Base-by-base conservation (phyloP, 1,284 basidiomycete species). In the Pseudomicrostroma phylloplanum region DNA sequence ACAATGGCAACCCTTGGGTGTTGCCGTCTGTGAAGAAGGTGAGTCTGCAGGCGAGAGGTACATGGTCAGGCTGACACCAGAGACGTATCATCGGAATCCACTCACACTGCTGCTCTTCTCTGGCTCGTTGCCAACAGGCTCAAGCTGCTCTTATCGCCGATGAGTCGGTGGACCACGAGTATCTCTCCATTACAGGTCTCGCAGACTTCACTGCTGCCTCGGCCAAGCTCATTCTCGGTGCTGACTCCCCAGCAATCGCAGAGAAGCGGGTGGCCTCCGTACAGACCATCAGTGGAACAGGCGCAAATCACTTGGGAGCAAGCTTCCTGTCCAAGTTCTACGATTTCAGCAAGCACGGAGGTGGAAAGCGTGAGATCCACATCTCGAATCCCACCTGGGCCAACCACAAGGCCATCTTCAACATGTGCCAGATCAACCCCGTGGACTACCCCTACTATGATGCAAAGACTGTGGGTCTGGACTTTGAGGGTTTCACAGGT, bases 321-420 rank as follows among this genome's bases (percentile, higher is more conserved):
- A 82, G 91, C 55, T 97, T 98, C 83, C 82, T 98, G 63, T 86
- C 87, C 64, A 85, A 85, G 60, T 94, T 91, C 81, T 96, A 94
- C 81, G 80, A 83, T 46, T 79, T 72, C 65, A 67, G 67, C 53
- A 81, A 84, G 57, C 65, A 63, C n/a, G 71, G 67, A 48, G 67
- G 63, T 54, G 65, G 70, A 26, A 68, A 69, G 57, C 59, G 67
- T 71, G 84, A 85, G 70, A 82, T 94, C 66, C 91, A 87, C 80
- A 78, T 96, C 72, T 91, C 89, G 77, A 86, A 92, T 79, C 92
- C 92, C 41, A 96, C 93, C 36, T 97, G 93, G 93, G 92, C 87
- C 63, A 96, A 92, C 82, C 92, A 97, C 82, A 86, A 88, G 73
- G 87, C 90, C 42, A 91, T 97, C 79, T 88, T 96, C 81, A 85